Evolutionary conservation across 225 moss, liverwort and hornwort species (phyloP).

Genomic region (Pleurozium schreberi): DNA sequence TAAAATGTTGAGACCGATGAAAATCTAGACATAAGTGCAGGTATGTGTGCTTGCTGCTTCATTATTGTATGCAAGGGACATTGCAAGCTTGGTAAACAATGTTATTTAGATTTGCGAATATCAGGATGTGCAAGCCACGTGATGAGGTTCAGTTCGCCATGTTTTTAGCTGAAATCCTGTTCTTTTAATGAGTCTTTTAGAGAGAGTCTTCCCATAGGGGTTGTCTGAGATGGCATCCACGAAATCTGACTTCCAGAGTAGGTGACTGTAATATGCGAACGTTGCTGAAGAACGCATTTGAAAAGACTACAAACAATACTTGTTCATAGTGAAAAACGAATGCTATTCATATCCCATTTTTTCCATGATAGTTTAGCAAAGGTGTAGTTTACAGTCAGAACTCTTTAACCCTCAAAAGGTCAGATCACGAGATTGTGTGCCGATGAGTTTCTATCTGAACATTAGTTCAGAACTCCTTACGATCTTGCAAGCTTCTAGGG

Average conservation of each 20-base stretch:
- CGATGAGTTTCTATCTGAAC: no score
- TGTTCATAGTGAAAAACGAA: not conserved
- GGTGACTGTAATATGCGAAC: not conserved
- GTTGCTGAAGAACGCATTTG: not conserved
- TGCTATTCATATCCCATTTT: not conserved
- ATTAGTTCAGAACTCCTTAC: no score
- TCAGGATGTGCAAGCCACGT: not conserved
- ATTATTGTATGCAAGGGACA: not conserved
- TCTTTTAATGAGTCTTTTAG: not conserved
- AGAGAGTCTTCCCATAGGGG: not conserved
- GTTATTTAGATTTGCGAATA: not conserved
- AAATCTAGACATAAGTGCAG: not conserved
- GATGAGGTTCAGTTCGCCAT: not conserved
- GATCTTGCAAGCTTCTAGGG: no score
- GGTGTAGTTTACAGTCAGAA: not conserved
- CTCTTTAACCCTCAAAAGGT: no score
- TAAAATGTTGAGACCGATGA: not conserved
- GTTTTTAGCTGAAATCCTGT: not conserved
- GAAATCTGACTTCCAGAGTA: not conserved
- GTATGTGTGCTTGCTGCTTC: not conserved
- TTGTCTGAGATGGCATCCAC: not conserved
- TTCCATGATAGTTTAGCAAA: not conserved
- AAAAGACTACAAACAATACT: not conserved
- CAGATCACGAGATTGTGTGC: no score
- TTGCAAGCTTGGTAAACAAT: not conserved